phyloP scores from a whole-genome alignment of 176 grass and related monocot species.

The Eleusine coracana region DNA sequence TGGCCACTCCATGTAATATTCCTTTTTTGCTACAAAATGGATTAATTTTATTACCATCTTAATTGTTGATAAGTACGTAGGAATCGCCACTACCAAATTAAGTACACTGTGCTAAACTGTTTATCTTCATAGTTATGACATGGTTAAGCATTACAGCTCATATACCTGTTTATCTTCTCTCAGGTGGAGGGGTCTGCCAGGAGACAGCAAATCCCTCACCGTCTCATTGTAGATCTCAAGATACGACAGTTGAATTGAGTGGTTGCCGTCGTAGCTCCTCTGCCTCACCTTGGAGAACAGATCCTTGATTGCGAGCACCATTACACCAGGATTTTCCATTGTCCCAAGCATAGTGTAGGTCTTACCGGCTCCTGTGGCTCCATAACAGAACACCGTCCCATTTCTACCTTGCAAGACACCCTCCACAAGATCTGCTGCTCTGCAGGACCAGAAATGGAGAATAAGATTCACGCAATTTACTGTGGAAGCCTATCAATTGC shows the following conservation, averaged over 20 bases:
- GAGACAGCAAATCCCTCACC: slow-evolving; percentile 88
- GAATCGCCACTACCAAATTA: slow-evolving; percentile 13
- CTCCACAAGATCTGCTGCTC: slow-evolving; percentile 86
- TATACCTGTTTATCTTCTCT: slow-evolving; percentile 94
- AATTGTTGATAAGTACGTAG: neutral
- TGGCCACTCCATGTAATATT: neutral
- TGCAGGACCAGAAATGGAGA: slow-evolving; percentile 44
- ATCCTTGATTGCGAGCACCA: slow-evolving; percentile 97
- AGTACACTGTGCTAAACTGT: slow-evolving; percentile 6
- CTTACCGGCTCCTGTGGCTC: slow-evolving; percentile 96
- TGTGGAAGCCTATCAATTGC: neutral
- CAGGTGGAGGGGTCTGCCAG: slow-evolving; percentile 78
- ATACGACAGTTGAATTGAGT: slow-evolving; percentile 85
- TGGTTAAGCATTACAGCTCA: slow-evolving; percentile 10
- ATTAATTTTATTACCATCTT: neutral
- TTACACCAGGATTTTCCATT: slow-evolving; percentile 78
- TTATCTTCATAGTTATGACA: neutral
- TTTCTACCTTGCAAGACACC: slow-evolving; percentile 91
- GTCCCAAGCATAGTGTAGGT: slow-evolving; percentile 97
- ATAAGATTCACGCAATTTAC: slow-evolving; percentile 5
- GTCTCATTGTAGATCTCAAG: slow-evolving; percentile 99
- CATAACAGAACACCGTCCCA: slow-evolving; percentile 97
- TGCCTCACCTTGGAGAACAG: slow-evolving; percentile 89
- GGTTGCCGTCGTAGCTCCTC: slow-evolving; percentile 62
- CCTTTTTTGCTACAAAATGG: neutral